Conservation (phyloP, 2,329 filamentous ascomycete genomes). For the Fusarium sp. region DNA sequence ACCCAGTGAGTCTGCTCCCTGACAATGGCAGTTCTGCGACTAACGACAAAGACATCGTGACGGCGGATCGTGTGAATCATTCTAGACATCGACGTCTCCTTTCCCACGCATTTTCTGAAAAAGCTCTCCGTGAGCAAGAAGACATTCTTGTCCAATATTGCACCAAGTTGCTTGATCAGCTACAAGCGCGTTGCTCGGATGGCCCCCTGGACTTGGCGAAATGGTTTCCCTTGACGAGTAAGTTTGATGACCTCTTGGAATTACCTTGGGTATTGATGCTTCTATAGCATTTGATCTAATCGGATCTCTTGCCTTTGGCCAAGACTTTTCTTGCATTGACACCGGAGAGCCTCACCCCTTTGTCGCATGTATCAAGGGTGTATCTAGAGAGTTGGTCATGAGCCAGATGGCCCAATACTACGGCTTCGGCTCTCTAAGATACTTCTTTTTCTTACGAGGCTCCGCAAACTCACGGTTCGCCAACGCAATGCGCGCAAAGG, state of each 20-base stretch:
- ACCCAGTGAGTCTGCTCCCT: constrained; percentile 21
- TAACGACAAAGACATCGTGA: constrained; percentile 33
- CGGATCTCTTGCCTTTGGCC: constrained; percentile 34
- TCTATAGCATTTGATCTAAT: constrained; percentile 34
- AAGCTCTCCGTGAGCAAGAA: constrained; percentile 36
- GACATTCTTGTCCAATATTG: constrained; percentile 28
- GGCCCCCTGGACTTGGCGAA: constrained; percentile 24
- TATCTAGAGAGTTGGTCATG: constrained; percentile 36
- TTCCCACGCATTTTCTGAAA: constrained; percentile 36
- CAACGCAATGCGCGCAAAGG: constrained; percentile 27
- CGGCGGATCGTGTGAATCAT: constrained; percentile 28
- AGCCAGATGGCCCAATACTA: constrained; percentile 34
- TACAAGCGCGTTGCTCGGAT: constrained; percentile 5
- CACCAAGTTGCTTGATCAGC: constrained; percentile 24
- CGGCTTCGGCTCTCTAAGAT: neutral
- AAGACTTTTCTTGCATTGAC: constrained; percentile 36
- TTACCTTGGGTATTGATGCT: neutral
- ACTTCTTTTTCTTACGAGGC: neutral
- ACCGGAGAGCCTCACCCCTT: constrained; percentile 34
- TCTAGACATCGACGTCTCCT: constrained; percentile 32
- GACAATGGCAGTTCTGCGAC: neutral
- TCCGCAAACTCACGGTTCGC: constrained; percentile 11
- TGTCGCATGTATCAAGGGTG: constrained; percentile 29
- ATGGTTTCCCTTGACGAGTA: constrained; percentile 37
- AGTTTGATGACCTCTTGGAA: neutral